Conservation (phyloP, 106 monocot genomes). For the Phalaenopsis aphrodite region DNA sequence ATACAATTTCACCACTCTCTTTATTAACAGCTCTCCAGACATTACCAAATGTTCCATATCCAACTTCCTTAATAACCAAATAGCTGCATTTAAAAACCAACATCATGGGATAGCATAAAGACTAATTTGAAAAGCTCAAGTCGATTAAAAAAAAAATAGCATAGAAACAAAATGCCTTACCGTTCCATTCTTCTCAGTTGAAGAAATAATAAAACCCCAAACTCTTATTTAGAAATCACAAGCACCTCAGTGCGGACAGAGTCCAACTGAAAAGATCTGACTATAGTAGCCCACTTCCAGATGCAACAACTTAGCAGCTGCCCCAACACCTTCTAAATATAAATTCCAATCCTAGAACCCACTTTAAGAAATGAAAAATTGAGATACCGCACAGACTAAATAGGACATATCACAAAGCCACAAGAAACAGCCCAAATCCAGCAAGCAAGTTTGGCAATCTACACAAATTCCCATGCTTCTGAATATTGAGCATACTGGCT, state of each 20-base stretch:
- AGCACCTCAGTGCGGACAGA: neutral
- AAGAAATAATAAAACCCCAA: neutral
- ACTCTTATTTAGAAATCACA: neutral
- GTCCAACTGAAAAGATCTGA: neutral
- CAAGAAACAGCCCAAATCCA: neutral
- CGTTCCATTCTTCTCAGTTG: conserved; percentile 7
- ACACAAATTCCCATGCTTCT: neutral
- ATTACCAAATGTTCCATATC: conserved; percentile 63
- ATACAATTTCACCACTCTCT: conserved; percentile 36
- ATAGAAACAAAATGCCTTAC: neutral
- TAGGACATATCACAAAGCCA: neutral
- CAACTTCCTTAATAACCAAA: conserved; percentile 67
- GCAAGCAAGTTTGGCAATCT: neutral
- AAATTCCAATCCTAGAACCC: neutral
- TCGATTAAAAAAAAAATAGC: neutral
- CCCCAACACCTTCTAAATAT: neutral
- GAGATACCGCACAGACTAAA: conserved; percentile 2
- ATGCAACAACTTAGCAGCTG: neutral
- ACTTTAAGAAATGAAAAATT: neutral
- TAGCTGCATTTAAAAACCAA: conserved; percentile 28
- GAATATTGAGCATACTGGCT: neutral
- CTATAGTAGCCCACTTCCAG: conserved; percentile 2
- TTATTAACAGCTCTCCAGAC: conserved; percentile 59
- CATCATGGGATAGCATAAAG: neutral
- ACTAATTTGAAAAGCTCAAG: neutral